Evolutionary conservation across 257 asterid genomes (phyloP).

Genomic region (Linaria vulgaris): DNA sequence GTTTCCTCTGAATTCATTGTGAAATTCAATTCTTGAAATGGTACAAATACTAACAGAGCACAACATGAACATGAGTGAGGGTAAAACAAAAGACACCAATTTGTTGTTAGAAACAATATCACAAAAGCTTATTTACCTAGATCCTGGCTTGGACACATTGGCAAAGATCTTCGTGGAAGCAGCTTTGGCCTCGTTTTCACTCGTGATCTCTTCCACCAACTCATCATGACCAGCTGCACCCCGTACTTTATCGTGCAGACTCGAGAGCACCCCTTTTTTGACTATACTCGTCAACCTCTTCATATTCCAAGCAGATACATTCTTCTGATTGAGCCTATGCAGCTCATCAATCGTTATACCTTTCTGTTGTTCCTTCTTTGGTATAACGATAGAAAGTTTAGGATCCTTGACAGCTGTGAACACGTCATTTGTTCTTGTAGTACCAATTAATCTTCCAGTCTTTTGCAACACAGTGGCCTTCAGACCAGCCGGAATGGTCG

Average conservation of each 20-base stretch:
- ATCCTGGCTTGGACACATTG: constrained; percentile 69
- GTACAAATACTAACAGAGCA: too few relatives aligned
- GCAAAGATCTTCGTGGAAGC: constrained; percentile 82
- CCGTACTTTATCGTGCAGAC: constrained; percentile 65
- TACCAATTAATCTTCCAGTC: constrained; percentile 49
- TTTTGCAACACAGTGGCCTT: constrained; percentile 55
- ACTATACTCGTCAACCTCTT: too few relatives aligned
- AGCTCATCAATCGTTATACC: too few relatives aligned
- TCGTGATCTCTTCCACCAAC: too few relatives aligned
- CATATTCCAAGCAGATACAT: constrained; percentile 91
- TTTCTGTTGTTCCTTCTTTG: constrained; percentile 56
- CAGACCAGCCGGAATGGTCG: constrained; percentile 62
- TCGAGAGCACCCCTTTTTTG: constrained; percentile 63
- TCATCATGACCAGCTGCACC: constrained; percentile 62
- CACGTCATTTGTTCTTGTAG: constrained; percentile 51
- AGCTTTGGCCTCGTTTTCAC: constrained; percentile 64
- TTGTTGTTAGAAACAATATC: constrained; percentile 4
- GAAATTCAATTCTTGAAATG: not conserved
- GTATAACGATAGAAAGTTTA: constrained; percentile 36
- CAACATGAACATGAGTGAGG: too few relatives aligned
- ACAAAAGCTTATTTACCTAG: constrained; percentile 41
- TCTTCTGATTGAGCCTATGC: constrained; percentile 77
- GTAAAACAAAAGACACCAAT: not conserved
- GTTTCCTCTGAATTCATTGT: too few relatives aligned
- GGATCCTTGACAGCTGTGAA: constrained; percentile 50